phyloP scores from a whole-genome alignment of 2,329 filamentous ascomycete genomes.

The Colletotrichum godetiae region DNA sequence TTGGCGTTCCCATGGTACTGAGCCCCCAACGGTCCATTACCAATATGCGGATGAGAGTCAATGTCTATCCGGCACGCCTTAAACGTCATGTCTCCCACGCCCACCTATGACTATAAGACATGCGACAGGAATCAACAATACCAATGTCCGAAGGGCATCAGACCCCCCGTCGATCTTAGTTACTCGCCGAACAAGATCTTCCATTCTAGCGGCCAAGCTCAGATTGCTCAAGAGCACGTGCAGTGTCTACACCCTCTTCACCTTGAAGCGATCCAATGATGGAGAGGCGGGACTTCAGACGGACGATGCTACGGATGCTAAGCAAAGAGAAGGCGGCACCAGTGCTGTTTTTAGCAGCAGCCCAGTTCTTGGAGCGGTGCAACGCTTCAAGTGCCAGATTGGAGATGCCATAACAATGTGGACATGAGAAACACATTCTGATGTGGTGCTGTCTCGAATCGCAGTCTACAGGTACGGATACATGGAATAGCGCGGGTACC shows the following conservation, averaged over 20 bases:
- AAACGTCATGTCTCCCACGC: not conserved
- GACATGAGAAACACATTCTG: not conserved
- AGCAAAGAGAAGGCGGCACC: not conserved
- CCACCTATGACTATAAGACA: not conserved
- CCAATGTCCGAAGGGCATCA: not conserved
- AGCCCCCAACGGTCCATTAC: not conserved
- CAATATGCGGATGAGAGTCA: not conserved
- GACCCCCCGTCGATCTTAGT: slow-evolving; percentile 16
- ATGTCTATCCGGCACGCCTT: not conserved
- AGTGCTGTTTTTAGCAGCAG: slow-evolving; percentile 6
- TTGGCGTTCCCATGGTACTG: not conserved
- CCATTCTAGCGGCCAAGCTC: slow-evolving; percentile 7
- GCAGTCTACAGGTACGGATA: no score
- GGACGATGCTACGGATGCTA: not conserved
- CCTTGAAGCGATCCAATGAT: slow-evolving; percentile 2
- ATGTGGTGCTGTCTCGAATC: not conserved
- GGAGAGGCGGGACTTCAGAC: not conserved
- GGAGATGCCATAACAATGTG: not conserved
- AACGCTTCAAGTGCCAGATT: not conserved
- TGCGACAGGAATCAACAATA: not conserved
- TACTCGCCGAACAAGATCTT: slow-evolving; percentile 16
- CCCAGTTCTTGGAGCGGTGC: not conserved
- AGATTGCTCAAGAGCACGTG: slow-evolving; percentile 8
- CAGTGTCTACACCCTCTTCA: not conserved
- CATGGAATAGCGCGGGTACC: not conserved